These are phyloP conservation scores for Sophora flavescens DNA, from an alignment of 306 rosid genomes.

Conservation along the genomic window DNA sequence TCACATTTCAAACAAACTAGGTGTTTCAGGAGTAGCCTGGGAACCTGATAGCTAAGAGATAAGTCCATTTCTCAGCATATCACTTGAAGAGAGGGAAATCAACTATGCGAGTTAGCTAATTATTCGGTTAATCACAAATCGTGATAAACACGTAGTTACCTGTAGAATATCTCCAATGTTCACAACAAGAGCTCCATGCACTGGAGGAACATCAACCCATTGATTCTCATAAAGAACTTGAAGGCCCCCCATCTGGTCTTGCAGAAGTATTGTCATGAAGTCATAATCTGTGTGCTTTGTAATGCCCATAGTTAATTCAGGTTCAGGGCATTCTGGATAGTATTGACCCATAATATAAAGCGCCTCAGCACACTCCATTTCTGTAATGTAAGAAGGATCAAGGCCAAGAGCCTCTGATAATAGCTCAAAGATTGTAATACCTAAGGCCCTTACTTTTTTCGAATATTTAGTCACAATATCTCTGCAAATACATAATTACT, in stretches of 20 bases:
- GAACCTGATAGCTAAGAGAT: no score
- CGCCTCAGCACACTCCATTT: constrained; percentile 2
- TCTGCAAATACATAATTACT: constrained; percentile 25
- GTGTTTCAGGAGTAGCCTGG: no score
- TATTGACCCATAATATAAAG: constrained; percentile 13
- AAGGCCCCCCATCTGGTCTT: constrained; percentile 64
- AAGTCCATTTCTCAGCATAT: no score
- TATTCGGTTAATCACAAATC: not conserved
- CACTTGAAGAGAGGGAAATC: no score
- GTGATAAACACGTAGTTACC: not conserved
- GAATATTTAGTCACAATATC: constrained; percentile 49
- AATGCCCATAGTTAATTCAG: constrained; percentile 46
- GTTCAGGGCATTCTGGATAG: constrained; percentile 51
- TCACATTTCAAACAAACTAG: no score
- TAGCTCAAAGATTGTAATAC: constrained; percentile 34
- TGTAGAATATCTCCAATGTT: constrained; percentile 50
- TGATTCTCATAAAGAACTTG: constrained; percentile 49
- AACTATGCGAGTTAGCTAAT: no score
- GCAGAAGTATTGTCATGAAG: constrained; percentile 57
- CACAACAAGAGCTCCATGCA: constrained; percentile 48
- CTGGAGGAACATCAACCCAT: constrained; percentile 45
- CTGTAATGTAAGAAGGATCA: constrained; percentile 24
- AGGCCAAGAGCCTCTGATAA: constrained; percentile 50
- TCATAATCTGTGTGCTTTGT: constrained; percentile 41
- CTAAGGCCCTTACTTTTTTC: constrained; percentile 26